Conservation (phyloP, 2,329 filamentous ascomycete species). For the Trichoderma endophyticum region DNA sequence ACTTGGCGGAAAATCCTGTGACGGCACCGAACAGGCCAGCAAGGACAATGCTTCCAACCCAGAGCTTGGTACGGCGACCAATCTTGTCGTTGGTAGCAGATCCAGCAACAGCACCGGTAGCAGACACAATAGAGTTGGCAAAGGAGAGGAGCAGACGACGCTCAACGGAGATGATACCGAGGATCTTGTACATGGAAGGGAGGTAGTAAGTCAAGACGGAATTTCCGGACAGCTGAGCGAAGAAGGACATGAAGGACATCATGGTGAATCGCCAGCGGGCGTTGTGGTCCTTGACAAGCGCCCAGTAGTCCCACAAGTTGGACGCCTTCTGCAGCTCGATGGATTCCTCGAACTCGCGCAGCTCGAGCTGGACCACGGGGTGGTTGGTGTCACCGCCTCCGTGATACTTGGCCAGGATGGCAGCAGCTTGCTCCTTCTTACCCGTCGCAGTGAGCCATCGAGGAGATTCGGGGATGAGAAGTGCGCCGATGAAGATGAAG, state of each 20-base stretch:
- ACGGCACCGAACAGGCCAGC: slow-evolving; percentile 46
- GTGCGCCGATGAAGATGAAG: slow-evolving; percentile 33
- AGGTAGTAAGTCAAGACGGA: slow-evolving; percentile 53
- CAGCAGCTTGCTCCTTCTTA: slow-evolving; percentile 34
- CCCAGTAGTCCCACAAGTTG: slow-evolving; percentile 48
- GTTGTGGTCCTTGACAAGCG: slow-evolving; percentile 47
- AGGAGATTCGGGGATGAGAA: slow-evolving; percentile 42
- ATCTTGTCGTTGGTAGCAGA: slow-evolving; percentile 32
- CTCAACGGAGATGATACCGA: slow-evolving; percentile 52
- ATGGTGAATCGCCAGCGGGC: slow-evolving; percentile 50
- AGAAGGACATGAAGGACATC: slow-evolving; percentile 50
- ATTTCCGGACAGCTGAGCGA: slow-evolving; percentile 54
- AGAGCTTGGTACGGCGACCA: slow-evolving; percentile 42
- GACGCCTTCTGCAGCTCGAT: slow-evolving; percentile 45
- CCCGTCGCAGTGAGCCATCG: slow-evolving; percentile 41
- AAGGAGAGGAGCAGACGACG: slow-evolving; percentile 47
- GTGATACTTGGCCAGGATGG: slow-evolving; percentile 36
- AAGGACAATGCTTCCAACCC: slow-evolving; percentile 48
- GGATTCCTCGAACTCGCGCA: slow-evolving; percentile 38
- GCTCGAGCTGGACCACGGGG: slow-evolving; percentile 39
- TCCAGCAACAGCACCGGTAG: slow-evolving; percentile 38
- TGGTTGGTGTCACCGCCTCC: slow-evolving; percentile 32
- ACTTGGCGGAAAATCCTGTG: slow-evolving; percentile 44
- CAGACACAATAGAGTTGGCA: slow-evolving; percentile 35
- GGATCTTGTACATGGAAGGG: slow-evolving; percentile 48